Evolutionary conservation across 1,139 yeast species (phyloP).

Genomic region (Zygosaccharomyces sapae): DNA sequence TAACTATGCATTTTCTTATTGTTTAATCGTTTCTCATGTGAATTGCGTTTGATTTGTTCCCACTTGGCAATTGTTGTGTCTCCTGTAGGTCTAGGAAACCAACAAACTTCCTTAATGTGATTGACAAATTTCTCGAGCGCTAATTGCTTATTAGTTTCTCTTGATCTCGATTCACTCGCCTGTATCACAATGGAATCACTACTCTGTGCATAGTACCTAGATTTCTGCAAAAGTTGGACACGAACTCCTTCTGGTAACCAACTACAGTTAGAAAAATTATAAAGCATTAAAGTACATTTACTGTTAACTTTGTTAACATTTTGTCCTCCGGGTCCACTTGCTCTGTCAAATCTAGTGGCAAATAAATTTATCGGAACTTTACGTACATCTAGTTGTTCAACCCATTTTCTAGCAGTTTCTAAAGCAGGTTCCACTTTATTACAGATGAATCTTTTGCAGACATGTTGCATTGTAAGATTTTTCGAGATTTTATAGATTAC

Average conservation of each 20-base stretch:
- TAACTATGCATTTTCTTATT: slow-evolving; percentile 51
- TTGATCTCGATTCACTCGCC: slow-evolving; percentile 56
- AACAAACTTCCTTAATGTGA: slow-evolving; percentile 48
- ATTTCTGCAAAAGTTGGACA: slow-evolving; percentile 42
- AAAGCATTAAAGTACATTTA: slow-evolving; percentile 65
- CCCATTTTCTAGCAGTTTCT: slow-evolving; percentile 46
- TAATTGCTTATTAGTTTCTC: slow-evolving; percentile 53
- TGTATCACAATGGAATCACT: slow-evolving; percentile 58
- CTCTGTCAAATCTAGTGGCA: slow-evolving; percentile 55
- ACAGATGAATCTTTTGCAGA: not conserved
- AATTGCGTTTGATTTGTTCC: slow-evolving; percentile 46
- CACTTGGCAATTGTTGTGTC: slow-evolving; percentile 52
- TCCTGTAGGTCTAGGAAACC: slow-evolving; percentile 49
- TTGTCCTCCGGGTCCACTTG: slow-evolving; percentile 95
- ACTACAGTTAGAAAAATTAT: slow-evolving; percentile 46
- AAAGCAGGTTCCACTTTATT: not conserved
- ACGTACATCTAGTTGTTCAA: slow-evolving; percentile 35
- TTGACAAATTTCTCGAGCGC: slow-evolving; percentile 57
- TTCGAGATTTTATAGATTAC: not conserved
- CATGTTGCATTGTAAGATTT: not conserved
- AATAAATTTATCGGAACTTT: slow-evolving; percentile 51
- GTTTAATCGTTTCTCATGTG: slow-evolving; percentile 48
- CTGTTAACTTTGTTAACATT: slow-evolving; percentile 83
- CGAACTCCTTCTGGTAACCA: slow-evolving; percentile 65
- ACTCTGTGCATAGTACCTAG: slow-evolving; percentile 54